Evolutionary conservation across 2,329 filamentous ascomycete genomes (phyloP).

Genomic region (Coniochaeta sp.): DNA sequence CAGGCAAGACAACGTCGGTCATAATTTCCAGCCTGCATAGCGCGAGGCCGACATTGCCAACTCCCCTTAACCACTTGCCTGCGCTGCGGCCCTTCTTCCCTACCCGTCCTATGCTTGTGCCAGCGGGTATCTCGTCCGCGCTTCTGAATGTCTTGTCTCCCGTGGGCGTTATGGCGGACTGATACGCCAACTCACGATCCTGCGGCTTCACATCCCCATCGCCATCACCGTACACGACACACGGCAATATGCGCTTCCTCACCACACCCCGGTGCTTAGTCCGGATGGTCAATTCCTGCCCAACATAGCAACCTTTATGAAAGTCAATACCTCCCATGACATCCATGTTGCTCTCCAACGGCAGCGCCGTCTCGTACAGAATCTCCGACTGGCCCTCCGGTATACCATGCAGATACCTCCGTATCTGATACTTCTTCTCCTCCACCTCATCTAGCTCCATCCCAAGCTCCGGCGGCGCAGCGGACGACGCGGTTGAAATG

Average conservation of each 20-base stretch:
- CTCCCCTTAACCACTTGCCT: conserved; percentile 71
- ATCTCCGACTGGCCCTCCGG: conserved; percentile 83
- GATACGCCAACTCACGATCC: conserved; percentile 38
- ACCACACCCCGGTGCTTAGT: conserved; percentile 93
- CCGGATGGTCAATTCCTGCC: conserved; percentile 92
- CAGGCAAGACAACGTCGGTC: conserved; percentile 70
- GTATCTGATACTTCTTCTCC: conserved; percentile 60
- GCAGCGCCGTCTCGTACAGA: conserved; percentile 60
- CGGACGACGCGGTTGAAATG: conserved; percentile 14
- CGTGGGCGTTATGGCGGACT: conserved; percentile 16
- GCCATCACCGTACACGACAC: conserved; percentile 56
- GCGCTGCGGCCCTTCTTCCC: conserved; percentile 59
- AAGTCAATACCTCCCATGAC: conserved; percentile 81
- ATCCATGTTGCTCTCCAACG: conserved; percentile 87
- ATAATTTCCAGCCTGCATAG: conserved; percentile 85
- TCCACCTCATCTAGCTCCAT: conserved; percentile 25
- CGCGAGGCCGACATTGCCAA: conserved; percentile 82
- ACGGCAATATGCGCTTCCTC: conserved; percentile 79
- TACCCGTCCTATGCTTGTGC: conserved; percentile 41
- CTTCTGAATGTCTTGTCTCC: conserved; percentile 6
- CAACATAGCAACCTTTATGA: conserved; percentile 93
- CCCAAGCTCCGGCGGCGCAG: conserved; percentile 1
- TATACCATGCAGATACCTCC: conserved; percentile 73
- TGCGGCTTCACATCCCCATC: conserved; percentile 26
- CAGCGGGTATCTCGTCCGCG: conserved; percentile 30